A percentile compares a stretch with the other conserved stretches of the same genome.
Conservation (phyloP, 139 green algal species). For the Coelastrella sp. region DNA sequence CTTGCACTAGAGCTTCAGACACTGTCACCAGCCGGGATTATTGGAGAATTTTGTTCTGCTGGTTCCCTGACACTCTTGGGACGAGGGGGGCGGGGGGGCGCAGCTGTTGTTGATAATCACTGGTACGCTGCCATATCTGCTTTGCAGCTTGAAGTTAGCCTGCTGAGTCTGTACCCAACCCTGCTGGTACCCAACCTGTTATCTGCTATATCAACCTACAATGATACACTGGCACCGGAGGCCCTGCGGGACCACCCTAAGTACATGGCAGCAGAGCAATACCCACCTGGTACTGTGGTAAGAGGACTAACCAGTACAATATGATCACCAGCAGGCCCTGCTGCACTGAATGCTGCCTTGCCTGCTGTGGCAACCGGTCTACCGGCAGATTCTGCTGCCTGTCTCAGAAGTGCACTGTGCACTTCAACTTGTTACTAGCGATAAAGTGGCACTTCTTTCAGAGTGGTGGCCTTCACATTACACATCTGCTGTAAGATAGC, state of each 20-base stretch:
- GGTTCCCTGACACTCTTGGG: not conserved
- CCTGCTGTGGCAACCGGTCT: too few relatives aligned
- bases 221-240: not conserved
- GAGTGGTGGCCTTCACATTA: too few relatives aligned
- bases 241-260: not conserved
- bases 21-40: too few relatives aligned
- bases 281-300: slow-evolving; percentile 24
- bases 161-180: not conserved
- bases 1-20: too few relatives aligned
- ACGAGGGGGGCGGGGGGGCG: too few relatives aligned
- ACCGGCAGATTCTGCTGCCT: too few relatives aligned
- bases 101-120: not conserved
- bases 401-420: too few relatives aligned
- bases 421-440: too few relatives aligned
- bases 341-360: too few relatives aligned
- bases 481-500: too few relatives aligned
- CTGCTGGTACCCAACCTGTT: not conserved
- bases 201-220: not conserved
- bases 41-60: not conserved
- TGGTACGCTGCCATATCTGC: not conserved
- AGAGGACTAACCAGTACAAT: not conserved
- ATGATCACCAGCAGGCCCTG: too few relatives aligned
- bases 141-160: slow-evolving; percentile 26
- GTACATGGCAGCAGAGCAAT: slow-evolving; percentile 4
- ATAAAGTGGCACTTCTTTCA: too few relatives aligned